Base-by-base conservation (phyloP, 768 basidiomycete species). In the Hortiboletus flavorubellus region DNA sequence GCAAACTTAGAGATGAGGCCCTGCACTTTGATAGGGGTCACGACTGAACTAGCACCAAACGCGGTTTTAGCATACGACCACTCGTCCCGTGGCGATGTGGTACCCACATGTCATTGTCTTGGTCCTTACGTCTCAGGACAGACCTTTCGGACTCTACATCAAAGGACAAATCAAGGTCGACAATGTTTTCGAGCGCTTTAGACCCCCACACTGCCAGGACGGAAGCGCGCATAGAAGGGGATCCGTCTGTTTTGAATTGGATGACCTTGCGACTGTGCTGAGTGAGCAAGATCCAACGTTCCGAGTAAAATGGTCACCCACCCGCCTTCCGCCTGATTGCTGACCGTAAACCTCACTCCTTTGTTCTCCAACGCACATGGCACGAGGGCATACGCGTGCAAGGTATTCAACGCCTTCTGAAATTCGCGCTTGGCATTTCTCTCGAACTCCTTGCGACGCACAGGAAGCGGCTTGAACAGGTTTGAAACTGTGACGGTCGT, bases 361-460 rank as follows among this genome's bases (percentile, higher is more conserved):
- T 70, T 74, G 55, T 80, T 75, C 55, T 77, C 76, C 41, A 71
- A 63, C 14, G 80, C 73, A 51, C 91, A 93, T 0, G 91, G 92
- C 0, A 91, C 86, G 5, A 99, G 76, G 0, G 94, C 95, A 70
- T 98, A 99, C 0, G 91, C 93, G 44, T 87, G 84, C 40, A 98
- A 71, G 15, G 97, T 74, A 7, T 80, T 75, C n/a, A 98, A 67
- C 2, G 90, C 89, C 64, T 97, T 97, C 5, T 75, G 83, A 64
- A 89, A 95, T 62, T 98, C 96, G 40, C 93, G 83, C 68, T 96
- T 98, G 1, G 79, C 77, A 61, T 96, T 94, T 51, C 91, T 76
- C 65, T 93, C 87, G 33, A 98, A 80, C 62, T 98, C 97, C 68
- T 95, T 95, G 7, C 93, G 79, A 5, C 96, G 82, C 7, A 99